Percentiles rank a stretch among this genome's conserved stretches.
These are phyloP conservation scores for Infundibulicybe gibba DNA, from an alignment of 768 basidiomycete genomes.

Conservation along the genomic window DNA sequence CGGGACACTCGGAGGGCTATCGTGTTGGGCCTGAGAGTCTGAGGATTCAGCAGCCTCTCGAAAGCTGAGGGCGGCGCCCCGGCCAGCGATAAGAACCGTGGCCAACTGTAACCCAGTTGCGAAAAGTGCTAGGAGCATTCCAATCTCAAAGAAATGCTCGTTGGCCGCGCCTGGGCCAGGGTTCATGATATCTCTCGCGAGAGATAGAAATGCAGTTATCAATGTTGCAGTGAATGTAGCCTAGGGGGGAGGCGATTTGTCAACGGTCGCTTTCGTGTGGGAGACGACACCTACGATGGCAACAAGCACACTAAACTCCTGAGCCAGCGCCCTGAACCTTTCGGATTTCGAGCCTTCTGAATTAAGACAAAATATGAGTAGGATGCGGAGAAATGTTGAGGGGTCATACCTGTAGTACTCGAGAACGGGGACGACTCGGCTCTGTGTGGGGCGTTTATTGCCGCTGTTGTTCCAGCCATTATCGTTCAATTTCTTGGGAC, in stretches of 20 bases:
- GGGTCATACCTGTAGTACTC: too few relatives aligned
- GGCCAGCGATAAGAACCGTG: constrained; percentile 24
- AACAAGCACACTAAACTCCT: constrained; percentile 24
- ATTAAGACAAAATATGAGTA: too few relatives aligned
- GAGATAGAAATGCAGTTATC: constrained; percentile 20
- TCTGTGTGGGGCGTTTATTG: too few relatives aligned
- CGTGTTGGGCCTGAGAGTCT: too few relatives aligned
- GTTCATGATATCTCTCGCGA: constrained; percentile 18
- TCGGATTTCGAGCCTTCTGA: too few relatives aligned
- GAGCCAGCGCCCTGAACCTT: constrained; percentile 5
- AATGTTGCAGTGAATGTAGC: constrained; percentile 26
- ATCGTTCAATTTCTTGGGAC: too few relatives aligned
- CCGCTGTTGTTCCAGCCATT: too few relatives aligned
- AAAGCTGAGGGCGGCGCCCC: constrained; percentile 20
- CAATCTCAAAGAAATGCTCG: constrained; percentile 21
- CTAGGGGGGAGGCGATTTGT: constrained; percentile 9
- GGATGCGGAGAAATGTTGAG: too few relatives aligned
- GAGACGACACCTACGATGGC: constrained; percentile 16
- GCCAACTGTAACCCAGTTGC: constrained; percentile 25
- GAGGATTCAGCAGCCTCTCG: constrained; percentile 7
- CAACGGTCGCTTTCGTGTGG: neutral
- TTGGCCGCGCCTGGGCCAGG: constrained; percentile 3
- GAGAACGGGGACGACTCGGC: too few relatives aligned
- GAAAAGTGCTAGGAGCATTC: constrained; percentile 27
- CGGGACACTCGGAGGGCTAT: too few relatives aligned